Evolutionary conservation across 805 yeast species (phyloP).

Genomic region (Metschnikowia santaceciliae): DNA sequence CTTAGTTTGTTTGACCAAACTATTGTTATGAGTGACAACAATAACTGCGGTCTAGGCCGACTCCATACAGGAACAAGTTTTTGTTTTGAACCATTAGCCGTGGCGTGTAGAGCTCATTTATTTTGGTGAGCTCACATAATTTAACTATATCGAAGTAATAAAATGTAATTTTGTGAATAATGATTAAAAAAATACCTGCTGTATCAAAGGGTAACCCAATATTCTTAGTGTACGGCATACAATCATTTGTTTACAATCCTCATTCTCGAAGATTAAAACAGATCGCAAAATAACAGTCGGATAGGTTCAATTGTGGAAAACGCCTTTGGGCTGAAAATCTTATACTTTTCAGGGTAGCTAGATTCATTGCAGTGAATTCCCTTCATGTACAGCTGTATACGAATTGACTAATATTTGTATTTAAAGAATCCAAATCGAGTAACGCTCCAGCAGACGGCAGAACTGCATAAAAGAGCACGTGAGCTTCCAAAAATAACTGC

Average conservation of each 20-base stretch:
- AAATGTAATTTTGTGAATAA: neutral
- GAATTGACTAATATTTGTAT: neutral
- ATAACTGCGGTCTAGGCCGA: neutral
- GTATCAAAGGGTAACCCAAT: no score
- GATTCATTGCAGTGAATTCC: neutral
- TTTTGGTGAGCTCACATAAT: neutral
- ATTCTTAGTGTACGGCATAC: neutral
- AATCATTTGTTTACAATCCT: slow-evolving; percentile 1
- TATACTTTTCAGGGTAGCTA: neutral
- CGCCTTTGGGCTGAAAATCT: neutral
- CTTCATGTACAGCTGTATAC: neutral
- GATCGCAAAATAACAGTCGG: neutral
- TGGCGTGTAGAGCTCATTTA: neutral
- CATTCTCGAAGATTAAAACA: neutral
- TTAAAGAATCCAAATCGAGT: neutral
- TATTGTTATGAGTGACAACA: neutral
- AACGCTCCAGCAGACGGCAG: neutral
- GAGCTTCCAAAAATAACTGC: slow-evolving; percentile 10
- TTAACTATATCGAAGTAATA: neutral
- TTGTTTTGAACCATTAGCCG: neutral
- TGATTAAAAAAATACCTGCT: neutral
- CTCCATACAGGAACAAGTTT: neutral
- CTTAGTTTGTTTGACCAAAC: slow-evolving; percentile 35
- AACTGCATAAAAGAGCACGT: slow-evolving; percentile 1
- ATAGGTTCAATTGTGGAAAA: neutral